Evolutionary conservation across 306 rosid genomes (phyloP).

Genomic region (Citrullus colocynthis): DNA sequence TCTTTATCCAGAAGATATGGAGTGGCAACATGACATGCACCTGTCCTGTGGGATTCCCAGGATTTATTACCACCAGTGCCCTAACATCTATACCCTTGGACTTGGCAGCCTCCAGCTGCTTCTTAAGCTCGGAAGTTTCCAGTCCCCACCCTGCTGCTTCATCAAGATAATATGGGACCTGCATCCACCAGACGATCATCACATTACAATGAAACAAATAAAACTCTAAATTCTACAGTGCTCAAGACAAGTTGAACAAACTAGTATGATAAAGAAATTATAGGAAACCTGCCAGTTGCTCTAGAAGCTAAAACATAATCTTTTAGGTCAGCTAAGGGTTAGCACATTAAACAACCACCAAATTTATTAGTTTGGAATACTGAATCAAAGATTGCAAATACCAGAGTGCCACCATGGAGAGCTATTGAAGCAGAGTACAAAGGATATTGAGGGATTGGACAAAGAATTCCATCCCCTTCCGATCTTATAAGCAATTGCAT

Average conservation of each 20-base stretch:
- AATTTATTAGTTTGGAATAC: neutral
- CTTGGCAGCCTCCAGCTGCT: conserved; percentile 62
- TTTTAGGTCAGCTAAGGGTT: neutral
- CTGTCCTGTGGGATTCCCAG: conserved; percentile 99
- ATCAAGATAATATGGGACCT: conserved; percentile 88
- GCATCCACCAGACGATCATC: conserved; percentile 11
- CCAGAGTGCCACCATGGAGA: conserved; percentile 83
- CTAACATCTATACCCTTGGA: conserved; percentile 69
- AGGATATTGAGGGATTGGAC: conserved; percentile 93
- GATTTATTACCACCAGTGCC: conserved; percentile 92
- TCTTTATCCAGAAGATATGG: neutral
- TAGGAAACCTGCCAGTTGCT: neutral
- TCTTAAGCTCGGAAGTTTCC: conserved; percentile 55
- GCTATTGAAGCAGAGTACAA: conserved; percentile 88
- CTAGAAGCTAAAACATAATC: neutral
- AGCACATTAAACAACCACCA: neutral
- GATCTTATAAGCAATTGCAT: conserved; percentile 73
- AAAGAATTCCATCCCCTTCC: conserved; percentile 68
- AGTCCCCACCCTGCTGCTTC: conserved; percentile 88
- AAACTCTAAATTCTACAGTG: neutral
- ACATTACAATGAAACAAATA: neutral
- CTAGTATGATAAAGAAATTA: neutral
- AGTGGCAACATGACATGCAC: conserved; percentile 21
- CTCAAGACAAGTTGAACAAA: neutral
- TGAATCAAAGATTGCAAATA: conserved; percentile 16